These are phyloP conservation scores for Lasiodiplodia citricola DNA, from an alignment of 2,329 filamentous ascomycete species.

Conservation along the genomic window DNA sequence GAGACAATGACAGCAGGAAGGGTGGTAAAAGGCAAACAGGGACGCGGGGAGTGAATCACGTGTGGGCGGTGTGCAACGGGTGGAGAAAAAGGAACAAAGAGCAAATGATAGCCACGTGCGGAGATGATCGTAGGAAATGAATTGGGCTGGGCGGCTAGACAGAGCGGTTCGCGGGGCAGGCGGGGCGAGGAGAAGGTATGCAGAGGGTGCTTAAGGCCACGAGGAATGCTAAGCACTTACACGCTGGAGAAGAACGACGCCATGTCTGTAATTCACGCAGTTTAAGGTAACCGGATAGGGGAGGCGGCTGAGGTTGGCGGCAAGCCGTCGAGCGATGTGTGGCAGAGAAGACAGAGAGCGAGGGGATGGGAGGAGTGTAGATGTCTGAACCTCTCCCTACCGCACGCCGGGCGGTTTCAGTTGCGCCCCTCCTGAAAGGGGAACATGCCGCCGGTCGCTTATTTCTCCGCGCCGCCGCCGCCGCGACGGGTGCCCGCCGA, in stretches of 20 bases:
- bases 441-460: slow-evolving; percentile 13
- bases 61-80: slow-evolving; percentile 21
- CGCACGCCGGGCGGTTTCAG: slow-evolving; percentile 22
- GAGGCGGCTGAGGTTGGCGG: slow-evolving; percentile 1
- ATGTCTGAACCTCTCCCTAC: slow-evolving; percentile 26
- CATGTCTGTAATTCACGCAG: slow-evolving; percentile 33
- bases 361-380: slow-evolving; percentile 12
- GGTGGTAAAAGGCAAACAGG: slow-evolving; percentile 4
- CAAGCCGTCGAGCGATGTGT: slow-evolving; percentile 8
- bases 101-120: slow-evolving; percentile 23
- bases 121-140: slow-evolving; percentile 11
- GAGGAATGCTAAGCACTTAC: slow-evolving; percentile 39
- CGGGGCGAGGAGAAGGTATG: slow-evolving; percentile 2
- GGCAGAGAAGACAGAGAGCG: slow-evolving; percentile 11
- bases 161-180: slow-evolving; percentile 2
- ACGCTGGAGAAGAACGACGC: slow-evolving; percentile 50
- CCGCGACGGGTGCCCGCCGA: slow-evolving; percentile 2
- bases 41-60: slow-evolving; percentile 18
- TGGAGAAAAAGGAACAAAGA: slow-evolving; percentile 18
- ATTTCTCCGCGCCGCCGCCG: slow-evolving; percentile 2
- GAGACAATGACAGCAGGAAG: neutral
- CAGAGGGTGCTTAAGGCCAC: slow-evolving; percentile 7
- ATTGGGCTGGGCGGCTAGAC: neutral
- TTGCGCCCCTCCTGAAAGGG: slow-evolving; percentile 23
- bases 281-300: neutral